Conservation (phyloP, 2,329 filamentous ascomycete genomes). For the Tolypocladium pustulatum region DNA sequence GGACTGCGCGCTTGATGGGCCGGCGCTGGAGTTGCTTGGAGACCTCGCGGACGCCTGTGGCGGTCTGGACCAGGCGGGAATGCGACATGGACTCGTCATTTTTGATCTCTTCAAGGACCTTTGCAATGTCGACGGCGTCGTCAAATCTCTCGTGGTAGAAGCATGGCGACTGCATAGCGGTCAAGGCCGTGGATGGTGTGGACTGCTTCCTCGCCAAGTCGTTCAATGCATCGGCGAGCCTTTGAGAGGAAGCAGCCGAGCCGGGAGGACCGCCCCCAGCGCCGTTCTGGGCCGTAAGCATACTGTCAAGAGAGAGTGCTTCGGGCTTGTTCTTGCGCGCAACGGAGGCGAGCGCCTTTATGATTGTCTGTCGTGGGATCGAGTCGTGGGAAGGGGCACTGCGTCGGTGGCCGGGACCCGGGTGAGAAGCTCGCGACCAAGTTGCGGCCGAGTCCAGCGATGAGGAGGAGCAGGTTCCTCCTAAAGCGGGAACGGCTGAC, state of each 20-base stretch:
- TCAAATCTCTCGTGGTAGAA: constrained; percentile 98
- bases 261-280: constrained; percentile 25
- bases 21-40: constrained; percentile 88
- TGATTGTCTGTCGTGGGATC: constrained; percentile 68
- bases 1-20: constrained; percentile 83
- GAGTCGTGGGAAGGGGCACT: constrained; percentile 47
- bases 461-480: constrained; percentile 10
- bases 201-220: constrained; percentile 36
- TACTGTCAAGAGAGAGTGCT: constrained; percentile 49
- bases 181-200: constrained; percentile 34
- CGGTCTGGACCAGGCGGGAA: constrained; percentile 87
- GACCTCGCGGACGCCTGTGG: constrained; percentile 88
- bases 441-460: neutral
- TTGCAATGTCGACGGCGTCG: constrained; percentile 88
- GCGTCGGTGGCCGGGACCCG: constrained; percentile 26
- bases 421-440: neutral
- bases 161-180: constrained; percentile 75
- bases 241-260: constrained; percentile 43
- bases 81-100: constrained; percentile 86
- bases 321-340: constrained; percentile 50
- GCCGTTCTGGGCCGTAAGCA: constrained; percentile 38
- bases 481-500: constrained; percentile 14
- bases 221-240: constrained; percentile 51
- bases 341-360: constrained; percentile 69
- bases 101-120: constrained; percentile 88